Conservation (phyloP, 23 red algal species). For the Gracilariopsis chorda region DNA sequence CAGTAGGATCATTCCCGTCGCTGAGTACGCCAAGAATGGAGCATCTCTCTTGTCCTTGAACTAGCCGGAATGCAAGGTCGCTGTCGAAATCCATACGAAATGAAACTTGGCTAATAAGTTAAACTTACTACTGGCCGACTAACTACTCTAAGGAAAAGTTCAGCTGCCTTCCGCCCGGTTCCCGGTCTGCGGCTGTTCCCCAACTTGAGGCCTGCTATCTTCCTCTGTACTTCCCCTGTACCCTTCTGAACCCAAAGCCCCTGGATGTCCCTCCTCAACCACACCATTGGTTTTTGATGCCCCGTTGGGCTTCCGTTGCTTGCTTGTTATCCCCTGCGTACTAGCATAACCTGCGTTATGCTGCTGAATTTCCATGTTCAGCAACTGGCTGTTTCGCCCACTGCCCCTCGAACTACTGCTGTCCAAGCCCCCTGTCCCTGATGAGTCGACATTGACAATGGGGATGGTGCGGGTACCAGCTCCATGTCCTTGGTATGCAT, state of each 20-base stretch:
- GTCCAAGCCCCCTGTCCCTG: neutral
- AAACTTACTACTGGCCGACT: neutral
- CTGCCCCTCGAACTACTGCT: neutral
- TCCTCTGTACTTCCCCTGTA: neutral
- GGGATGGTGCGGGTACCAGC: neutral
- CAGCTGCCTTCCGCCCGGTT: neutral
- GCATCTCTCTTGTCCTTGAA: too few species aligned
- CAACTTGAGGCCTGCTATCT: neutral
- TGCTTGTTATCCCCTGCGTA: neutral
- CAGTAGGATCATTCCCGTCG: too few species aligned
- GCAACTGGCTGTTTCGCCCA: neutral
- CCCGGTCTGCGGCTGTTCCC: neutral
- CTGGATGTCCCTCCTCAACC: neutral
- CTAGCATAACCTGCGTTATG: neutral
- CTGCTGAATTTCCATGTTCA: neutral
- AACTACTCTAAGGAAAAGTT: neutral
- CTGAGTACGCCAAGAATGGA: too few species aligned
- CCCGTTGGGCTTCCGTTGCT: neutral
- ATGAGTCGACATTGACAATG: neutral
- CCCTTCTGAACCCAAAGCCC: neutral
- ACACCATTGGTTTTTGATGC: slow-evolving; percentile 13
- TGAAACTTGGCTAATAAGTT: too few species aligned
- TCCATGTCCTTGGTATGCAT: neutral
- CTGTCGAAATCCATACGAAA: too few species aligned
- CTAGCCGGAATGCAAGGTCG: too few species aligned